Percentiles rank a stretch among this genome's conserved stretches.
These are phyloP conservation scores for Solanum paucissectum DNA, from an alignment of 257 asterid genomes.

Conservation along the genomic window DNA sequence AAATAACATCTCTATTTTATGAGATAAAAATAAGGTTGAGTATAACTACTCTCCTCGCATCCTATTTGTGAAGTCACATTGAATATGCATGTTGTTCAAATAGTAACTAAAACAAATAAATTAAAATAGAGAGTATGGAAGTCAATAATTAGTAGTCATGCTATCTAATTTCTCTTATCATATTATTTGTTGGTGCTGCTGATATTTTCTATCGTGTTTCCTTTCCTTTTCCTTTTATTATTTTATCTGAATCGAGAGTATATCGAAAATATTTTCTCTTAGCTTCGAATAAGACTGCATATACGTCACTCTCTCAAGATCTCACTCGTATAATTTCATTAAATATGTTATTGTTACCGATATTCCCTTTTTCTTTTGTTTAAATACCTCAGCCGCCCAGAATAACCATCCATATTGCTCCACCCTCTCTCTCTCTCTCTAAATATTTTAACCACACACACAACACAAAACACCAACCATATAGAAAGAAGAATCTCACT, in stretches of 20 bases:
- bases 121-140: not conserved
- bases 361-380: not conserved
- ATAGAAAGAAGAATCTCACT: slow-evolving; percentile 1
- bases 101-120: not conserved
- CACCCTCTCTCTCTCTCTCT: not conserved
- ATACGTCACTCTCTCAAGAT: not conserved
- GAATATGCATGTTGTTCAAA: not conserved
- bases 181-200: not conserved
- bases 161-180: not conserved
- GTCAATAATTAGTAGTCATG: not conserved
- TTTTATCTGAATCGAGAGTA: not conserved
- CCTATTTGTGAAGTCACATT: not conserved
- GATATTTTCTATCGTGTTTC: too few species aligned
- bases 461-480: slow-evolving; percentile 1
- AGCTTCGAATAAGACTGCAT: not conserved
- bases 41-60: not conserved
- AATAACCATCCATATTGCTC: slow-evolving; percentile 52
- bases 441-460: slow-evolving; percentile 32
- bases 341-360: not conserved
- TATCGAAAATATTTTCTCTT: too few species aligned
- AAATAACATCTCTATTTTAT: not conserved
- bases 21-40: not conserved
- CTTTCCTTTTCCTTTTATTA: too few species aligned
- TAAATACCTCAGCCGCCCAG: slow-evolving; percentile 58
- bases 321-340: not conserved